phyloP scores from a whole-genome alignment of 495 filamentous ascomycete genomes.

The Pyrenopolyporus hunteri region DNA sequence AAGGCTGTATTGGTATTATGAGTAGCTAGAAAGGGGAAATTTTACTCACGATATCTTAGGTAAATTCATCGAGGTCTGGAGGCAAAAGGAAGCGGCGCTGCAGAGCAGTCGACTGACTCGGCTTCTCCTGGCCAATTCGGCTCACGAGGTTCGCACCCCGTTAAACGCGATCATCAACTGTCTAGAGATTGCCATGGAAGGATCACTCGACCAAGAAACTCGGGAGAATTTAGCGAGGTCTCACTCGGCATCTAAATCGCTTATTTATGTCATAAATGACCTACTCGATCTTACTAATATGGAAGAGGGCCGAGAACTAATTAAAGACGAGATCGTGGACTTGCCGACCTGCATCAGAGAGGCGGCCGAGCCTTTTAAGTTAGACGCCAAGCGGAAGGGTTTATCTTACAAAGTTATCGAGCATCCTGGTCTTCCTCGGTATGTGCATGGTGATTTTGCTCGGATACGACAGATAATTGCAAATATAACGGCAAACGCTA shows the following conservation, averaged over 20 bases:
- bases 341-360: slow-evolving; percentile 73
- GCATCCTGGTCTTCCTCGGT: slow-evolving; percentile 70
- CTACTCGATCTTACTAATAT: slow-evolving; percentile 90
- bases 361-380: slow-evolving; percentile 73
- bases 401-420: slow-evolving; percentile 70
- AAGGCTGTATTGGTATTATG: background rate
- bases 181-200: slow-evolving; percentile 90
- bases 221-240: slow-evolving; percentile 86
- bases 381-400: slow-evolving; percentile 76
- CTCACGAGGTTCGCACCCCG: slow-evolving; percentile 93
- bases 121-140: slow-evolving; percentile 86
- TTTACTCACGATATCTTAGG: slow-evolving; percentile 31
- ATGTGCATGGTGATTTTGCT: slow-evolving; percentile 80
- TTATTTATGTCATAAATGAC: slow-evolving; percentile 97
- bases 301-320: slow-evolving; percentile 78
- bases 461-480: slow-evolving; percentile 79
- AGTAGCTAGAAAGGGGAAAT: background rate
- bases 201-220: slow-evolving; percentile 79
- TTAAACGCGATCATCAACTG: slow-evolving; percentile 97
- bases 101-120: slow-evolving; percentile 82
- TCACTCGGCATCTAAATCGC: slow-evolving; percentile 93
- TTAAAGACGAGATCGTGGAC: slow-evolving; percentile 84
- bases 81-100: slow-evolving; percentile 85
- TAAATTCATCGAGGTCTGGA: slow-evolving; percentile 85
- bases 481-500: slow-evolving; percentile 85